Conservation (phyloP, 345 rosid genomes). For the Gossypium stocksii region DNA sequence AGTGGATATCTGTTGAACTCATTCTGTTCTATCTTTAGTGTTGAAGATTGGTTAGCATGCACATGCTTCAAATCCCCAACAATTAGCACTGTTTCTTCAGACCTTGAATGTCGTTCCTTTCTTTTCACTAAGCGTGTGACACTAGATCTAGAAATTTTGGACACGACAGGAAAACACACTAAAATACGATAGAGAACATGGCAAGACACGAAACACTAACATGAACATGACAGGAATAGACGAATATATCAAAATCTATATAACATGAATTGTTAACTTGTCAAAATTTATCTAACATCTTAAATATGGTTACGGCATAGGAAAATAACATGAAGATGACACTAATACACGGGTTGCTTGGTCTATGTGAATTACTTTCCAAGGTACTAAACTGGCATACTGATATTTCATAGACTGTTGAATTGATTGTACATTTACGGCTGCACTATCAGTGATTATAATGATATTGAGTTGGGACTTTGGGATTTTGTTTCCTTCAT, state of each 20-base stretch:
- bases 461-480: neutral
- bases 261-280: too few species aligned
- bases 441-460: neutral
- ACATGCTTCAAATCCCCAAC: too few species aligned
- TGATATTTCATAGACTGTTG: neutral
- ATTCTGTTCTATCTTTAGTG: conserved; percentile 2
- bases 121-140: neutral
- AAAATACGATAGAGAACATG: neutral
- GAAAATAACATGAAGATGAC: neutral
- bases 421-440: neutral
- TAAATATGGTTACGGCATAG: neutral
- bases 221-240: neutral
- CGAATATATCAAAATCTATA: neutral
- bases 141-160: neutral
- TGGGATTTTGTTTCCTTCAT: neutral
- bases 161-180: neutral
- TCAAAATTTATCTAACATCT: too few species aligned
- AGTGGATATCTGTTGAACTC: neutral
- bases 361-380: neutral
- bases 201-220: neutral
- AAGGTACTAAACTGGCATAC: neutral
- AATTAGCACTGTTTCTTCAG: neutral
- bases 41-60: too few species aligned
- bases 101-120: neutral
- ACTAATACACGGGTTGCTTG: neutral